Evolutionary conservation across 2,329 filamentous ascomycete species (phyloP).

Genomic region (Gremmenia infestans): DNA sequence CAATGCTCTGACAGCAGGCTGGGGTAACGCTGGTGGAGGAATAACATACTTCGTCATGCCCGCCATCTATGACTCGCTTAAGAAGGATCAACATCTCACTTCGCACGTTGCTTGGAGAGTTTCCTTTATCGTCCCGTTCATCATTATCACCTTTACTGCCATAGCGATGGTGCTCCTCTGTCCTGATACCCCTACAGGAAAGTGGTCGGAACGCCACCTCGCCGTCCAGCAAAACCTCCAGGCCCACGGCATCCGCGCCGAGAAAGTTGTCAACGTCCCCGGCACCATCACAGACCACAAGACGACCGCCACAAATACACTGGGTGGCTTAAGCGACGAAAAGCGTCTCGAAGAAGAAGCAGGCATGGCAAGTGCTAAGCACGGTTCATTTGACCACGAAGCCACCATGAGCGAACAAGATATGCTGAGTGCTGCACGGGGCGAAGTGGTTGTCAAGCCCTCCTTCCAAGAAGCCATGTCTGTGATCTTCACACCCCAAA

Average conservation of each 20-base stretch:
- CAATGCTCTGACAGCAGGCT: conserved; percentile 78
- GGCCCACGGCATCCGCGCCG: conserved; percentile 46
- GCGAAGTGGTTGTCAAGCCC: conserved; percentile 51
- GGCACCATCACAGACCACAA: conserved; percentile 25
- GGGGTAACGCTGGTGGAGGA: conserved; percentile 83
- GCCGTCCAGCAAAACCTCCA: conserved; percentile 36
- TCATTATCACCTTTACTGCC: conserved; percentile 64
- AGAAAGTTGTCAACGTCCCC: conserved; percentile 24
- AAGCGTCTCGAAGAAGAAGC: conserved; percentile 42
- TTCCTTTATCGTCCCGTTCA: conserved; percentile 77
- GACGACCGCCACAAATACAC: neutral
- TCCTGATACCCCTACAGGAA: conserved; percentile 76
- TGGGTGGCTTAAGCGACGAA: conserved; percentile 28
- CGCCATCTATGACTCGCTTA: conserved; percentile 75
- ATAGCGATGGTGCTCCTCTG: conserved; percentile 67
- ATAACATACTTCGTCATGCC: conserved; percentile 95
- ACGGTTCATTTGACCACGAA: conserved; percentile 34
- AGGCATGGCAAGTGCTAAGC: conserved; percentile 40
- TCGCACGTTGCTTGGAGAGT: conserved; percentile 75
- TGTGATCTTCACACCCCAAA: conserved; percentile 49
- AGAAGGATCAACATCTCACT: conserved; percentile 51
- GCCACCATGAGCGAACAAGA: conserved; percentile 43
- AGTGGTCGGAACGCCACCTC: conserved; percentile 65
- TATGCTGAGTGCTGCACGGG: conserved; percentile 49
- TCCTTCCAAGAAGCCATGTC: conserved; percentile 43